Conservation (phyloP, 768 basidiomycete species). For the Rhodocollybia butyracea region DNA sequence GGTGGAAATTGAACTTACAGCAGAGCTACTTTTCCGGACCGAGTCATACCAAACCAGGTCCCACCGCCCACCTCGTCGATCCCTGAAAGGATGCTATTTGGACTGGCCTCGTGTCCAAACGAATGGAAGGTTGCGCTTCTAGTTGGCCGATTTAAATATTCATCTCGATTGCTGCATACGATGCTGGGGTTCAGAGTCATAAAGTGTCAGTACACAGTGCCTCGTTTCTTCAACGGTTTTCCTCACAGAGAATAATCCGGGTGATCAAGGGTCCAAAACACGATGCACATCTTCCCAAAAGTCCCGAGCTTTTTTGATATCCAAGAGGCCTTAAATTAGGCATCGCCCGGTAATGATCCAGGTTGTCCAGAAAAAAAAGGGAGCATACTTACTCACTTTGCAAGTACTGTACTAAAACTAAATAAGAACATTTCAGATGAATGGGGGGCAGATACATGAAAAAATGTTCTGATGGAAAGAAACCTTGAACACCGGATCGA, state of each 20-base stretch:
- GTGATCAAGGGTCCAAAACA: slow-evolving; percentile 72
- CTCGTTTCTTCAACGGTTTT: slow-evolving; percentile 8
- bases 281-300: slow-evolving; percentile 63
- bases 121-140: slow-evolving; percentile 63
- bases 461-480: slow-evolving; percentile 1
- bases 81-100: slow-evolving; percentile 59
- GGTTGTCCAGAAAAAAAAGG: no score
- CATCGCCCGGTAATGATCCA: neutral
- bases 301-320: neutral
- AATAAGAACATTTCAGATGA: neutral
- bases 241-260: slow-evolving; percentile 78
- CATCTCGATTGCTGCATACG: slow-evolving; percentile 76
- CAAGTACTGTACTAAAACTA: neutral
- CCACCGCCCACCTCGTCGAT: slow-evolving; percentile 72
- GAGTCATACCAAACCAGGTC: slow-evolving; percentile 77
- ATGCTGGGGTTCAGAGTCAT: slow-evolving; percentile 46
- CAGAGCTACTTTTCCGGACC: slow-evolving; percentile 63
- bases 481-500: neutral
- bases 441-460: neutral
- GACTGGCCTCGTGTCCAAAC: slow-evolving; percentile 38
- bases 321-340: neutral
- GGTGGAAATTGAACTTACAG: slow-evolving; percentile 47
- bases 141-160: slow-evolving; percentile 66
- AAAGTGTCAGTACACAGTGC: slow-evolving; percentile 4
- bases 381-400: no score